Evolutionary conservation across 2,329 filamentous ascomycete species (phyloP), one percentile per base, ranked within the genome.

Genomic region (Ceratocystis eucalypticola): DNA sequence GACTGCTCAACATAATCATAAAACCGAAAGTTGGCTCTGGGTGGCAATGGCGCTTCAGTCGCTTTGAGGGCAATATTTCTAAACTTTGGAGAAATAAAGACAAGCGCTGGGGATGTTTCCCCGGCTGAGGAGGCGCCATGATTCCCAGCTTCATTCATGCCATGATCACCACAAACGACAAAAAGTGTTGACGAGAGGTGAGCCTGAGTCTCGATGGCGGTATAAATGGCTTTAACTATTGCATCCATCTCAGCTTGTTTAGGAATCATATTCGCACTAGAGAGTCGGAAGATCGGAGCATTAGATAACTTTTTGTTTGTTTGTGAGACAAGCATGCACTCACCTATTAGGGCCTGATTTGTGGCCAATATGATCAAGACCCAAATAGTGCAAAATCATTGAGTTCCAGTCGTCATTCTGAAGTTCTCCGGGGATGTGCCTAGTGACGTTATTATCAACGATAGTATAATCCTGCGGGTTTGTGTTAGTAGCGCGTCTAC

Each of bases 101-200:
- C 83, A 8, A 99, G 78, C 17, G 94, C 94, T 0, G 94, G 88
- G 0, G 93, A 96, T 1, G 94, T 97, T 77, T 99, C 94, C 55
- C 94, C 93, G 1, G 91, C 84, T 0, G 92, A 92, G 8, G 93
- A 96, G 48, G 93, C 94, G 37, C 94, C 94, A 74, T 99, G 94
- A 71, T 97, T 97, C 1, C 94, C 94, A 22, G 90, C 94, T 71
- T 97, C 93, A 71, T 97, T 99, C 94, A 99, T 99, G n/a, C 94
- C 94, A 73, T 99, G 94, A 72, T 99, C 95, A 66, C 94, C 94
- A 66, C 88, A 91, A 5, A 99, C 77, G 2, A 99, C 86, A 59
- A 99, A 82, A 1, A 99, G 77, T 0, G 93, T 91, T 3, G 88
- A 88, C 41, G 83, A 73, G 0, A 96, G 83, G 74, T 96, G 88